phyloP scores from a whole-genome alignment of 108 stramenopile species.

The Aureococcus anophagefferens region DNA sequence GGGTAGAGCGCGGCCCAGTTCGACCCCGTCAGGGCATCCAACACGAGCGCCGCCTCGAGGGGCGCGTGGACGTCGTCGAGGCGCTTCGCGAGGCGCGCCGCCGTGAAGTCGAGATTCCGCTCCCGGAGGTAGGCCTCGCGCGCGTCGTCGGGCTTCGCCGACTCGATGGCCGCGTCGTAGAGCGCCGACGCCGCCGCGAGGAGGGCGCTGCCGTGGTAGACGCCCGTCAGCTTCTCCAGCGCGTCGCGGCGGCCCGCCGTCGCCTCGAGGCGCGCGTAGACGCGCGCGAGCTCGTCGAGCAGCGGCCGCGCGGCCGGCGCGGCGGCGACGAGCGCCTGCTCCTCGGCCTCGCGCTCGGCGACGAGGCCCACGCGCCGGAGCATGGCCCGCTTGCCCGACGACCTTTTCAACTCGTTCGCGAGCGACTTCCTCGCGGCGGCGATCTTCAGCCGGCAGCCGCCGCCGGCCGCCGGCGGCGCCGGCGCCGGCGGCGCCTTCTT shows the following conservation, averaged over 20 bases:
- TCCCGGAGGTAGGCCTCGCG: constrained; percentile 10
- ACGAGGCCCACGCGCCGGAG: background rate
- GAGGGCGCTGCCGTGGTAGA: background rate
- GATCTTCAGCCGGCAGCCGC: constrained; percentile 1
- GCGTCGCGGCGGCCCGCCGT: background rate
- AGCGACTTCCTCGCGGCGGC: constrained; percentile 2
- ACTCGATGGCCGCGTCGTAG: constrained; percentile 8
- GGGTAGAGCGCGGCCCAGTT: no score
- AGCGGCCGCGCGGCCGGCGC: background rate
- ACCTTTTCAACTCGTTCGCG: constrained; percentile 10
- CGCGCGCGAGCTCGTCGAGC: background rate
- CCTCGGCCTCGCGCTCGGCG: constrained; percentile 6
- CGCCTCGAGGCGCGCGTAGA: constrained; percentile 3
- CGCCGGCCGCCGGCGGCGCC: no score
- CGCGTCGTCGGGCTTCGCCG: constrained; percentile 6
- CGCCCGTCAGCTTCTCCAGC: background rate
- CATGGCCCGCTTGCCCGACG: constrained; percentile 7
- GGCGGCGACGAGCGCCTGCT: background rate
- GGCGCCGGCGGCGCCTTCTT: no score
- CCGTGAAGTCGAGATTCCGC: background rate
- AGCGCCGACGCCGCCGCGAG: background rate
- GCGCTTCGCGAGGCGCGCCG: background rate
- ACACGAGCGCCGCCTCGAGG: background rate
- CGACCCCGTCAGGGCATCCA: background rate
- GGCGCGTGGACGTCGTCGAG: constrained; percentile 8